Evolutionary conservation across 2,329 filamentous ascomycete genomes (phyloP), one percentile per base, ranked within the genome.

Genomic region (Penicillium freii): DNA sequence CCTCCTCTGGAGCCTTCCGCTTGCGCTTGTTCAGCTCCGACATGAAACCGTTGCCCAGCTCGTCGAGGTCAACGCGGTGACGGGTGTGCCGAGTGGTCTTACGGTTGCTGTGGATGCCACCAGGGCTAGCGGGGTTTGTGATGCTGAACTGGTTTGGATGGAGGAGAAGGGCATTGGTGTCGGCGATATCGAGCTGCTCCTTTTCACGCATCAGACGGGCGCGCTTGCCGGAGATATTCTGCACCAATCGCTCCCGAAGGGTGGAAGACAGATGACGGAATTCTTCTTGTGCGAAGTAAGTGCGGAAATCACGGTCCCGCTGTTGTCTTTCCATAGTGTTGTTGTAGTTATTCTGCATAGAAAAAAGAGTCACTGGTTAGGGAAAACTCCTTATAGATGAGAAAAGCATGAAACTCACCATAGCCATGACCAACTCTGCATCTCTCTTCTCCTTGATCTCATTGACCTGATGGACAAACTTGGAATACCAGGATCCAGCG

Each of bases 391-490:
- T 7, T 19, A 19, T 27, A 25, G 15, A 39, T 49, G 21, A n/a
- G 21, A 44, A 38, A 56, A 51, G n/a, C 29, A 36, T 27, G 39
- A 36, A 58, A 74, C 85, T 70, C 81, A 96, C 94, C 82, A 89
- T 88, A 64, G 96, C 84, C 69, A 88, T 84, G 7, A 89, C 87
- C 70, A 97, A 78, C 66, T 92, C 87, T 62, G 89, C 87, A 78
- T 99, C 94, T 66, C 91, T 85, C 69, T 91, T 85, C 75, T 97
- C 92, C 64, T 96, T 87, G 8, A 91, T 84, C 73, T 95, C 88
- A 71, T 97, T 95, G 53, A 97, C 84, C 60, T 93, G 87, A 64
- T 91, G 85, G 21, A 94, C 86, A 78, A 95, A 97, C 65, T 91
- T 87, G 58, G 88, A 83, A 73, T 96, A 97, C 70, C 89, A 86